Evolutionary conservation across 306 rosid genomes (phyloP).

Genomic region (Rosa persica): DNA sequence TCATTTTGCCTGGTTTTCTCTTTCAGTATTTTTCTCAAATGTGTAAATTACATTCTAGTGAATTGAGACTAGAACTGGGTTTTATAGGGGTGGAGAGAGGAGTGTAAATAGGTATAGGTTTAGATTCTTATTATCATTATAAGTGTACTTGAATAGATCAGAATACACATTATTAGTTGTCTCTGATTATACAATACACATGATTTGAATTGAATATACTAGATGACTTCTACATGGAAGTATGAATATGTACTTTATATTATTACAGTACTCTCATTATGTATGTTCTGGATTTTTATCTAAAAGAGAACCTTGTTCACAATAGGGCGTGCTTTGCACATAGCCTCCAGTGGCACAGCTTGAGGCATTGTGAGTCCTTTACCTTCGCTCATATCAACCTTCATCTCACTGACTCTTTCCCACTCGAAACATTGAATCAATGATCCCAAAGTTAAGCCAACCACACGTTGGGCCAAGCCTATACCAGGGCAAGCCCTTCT

Average conservation of each 20-base stretch:
- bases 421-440: constrained; percentile 63
- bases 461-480: constrained; percentile 38
- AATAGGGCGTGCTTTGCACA: constrained; percentile 42
- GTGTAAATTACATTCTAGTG: not conserved
- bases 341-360: constrained; percentile 46
- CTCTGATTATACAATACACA: too few relatives aligned
- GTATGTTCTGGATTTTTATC: not conserved
- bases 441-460: constrained; percentile 37
- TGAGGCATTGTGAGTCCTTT: constrained; percentile 38
- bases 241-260: too few relatives aligned
- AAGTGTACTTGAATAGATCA: not conserved
- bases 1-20: not conserved
- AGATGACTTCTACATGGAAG: too few relatives aligned
- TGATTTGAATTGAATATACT: too few relatives aligned
- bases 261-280: not conserved
- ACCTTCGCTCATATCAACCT: constrained; percentile 47
- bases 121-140: not conserved
- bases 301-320: not conserved
- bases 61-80: not conserved
- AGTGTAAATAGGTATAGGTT: not conserved
- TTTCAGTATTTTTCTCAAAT: not conserved
- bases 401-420: constrained; percentile 30
- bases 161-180: too few relatives aligned
- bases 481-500: constrained; percentile 57
- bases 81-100: not conserved